Percentiles rank a stretch among this genome's conserved stretches.
phyloP scores from a whole-genome alignment of 768 basidiomycete genomes.

The Lactarius hengduanensis region DNA sequence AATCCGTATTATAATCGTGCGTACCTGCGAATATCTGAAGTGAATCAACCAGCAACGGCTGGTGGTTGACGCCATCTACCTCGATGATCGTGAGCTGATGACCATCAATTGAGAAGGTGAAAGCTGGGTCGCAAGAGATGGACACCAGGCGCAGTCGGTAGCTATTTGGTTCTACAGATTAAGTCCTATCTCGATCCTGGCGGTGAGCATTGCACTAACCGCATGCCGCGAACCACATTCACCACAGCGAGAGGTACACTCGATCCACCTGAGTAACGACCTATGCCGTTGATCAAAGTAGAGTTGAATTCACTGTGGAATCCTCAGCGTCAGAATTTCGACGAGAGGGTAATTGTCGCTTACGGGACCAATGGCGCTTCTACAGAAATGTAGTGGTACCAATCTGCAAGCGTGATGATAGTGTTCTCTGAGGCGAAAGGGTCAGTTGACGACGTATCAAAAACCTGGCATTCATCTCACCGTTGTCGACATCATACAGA shows the following conservation, averaged over 20 bases:
- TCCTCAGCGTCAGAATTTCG: background rate
- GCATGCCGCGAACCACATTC: slow-evolving; percentile 11
- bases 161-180: background rate
- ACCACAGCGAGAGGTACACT: slow-evolving; percentile 12
- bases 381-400: too few relatives aligned
- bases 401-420: slow-evolving; percentile 32
- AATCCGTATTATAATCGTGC: background rate
- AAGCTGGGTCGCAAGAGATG: slow-evolving; percentile 19
- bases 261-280: slow-evolving; percentile 24
- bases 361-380: too few relatives aligned
- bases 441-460: background rate
- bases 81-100: slow-evolving; percentile 28
- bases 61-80: slow-evolving; percentile 30
- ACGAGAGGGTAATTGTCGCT: too few relatives aligned
- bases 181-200: background rate
- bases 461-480: slow-evolving; percentile 10
- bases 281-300: slow-evolving; percentile 27
- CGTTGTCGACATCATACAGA: slow-evolving; percentile 33
- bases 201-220: slow-evolving; percentile 1
- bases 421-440: slow-evolving; percentile 21
- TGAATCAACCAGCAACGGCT: slow-evolving; percentile 31
- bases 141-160: slow-evolving; percentile 20
- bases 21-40: slow-evolving; percentile 32
- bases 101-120: slow-evolving; percentile 22
- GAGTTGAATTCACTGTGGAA: slow-evolving; percentile 20